phyloP scores from a whole-genome alignment of 805 yeast species.

The Barnettozyma siamensis region DNA sequence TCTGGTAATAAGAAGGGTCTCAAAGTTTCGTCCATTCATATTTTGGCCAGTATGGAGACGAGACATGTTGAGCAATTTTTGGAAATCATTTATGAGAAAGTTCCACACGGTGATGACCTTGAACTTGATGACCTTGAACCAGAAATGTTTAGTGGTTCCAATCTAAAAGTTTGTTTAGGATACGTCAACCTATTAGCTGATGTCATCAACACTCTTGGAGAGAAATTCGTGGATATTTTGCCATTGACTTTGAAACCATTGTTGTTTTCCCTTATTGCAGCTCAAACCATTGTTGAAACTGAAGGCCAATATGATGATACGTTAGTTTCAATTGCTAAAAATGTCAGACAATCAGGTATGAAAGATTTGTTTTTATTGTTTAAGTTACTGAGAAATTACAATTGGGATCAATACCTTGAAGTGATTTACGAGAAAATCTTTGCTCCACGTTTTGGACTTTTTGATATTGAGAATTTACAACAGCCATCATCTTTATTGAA shows the following conservation, averaged over 20 bases:
- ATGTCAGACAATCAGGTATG: constrained; percentile 61
- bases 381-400: constrained; percentile 42
- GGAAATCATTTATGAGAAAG: constrained; percentile 50
- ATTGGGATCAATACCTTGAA: constrained; percentile 52
- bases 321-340: constrained; percentile 37
- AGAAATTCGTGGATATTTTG: constrained; percentile 43
- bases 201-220: constrained; percentile 52
- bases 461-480: constrained; percentile 74
- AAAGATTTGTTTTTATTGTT: constrained; percentile 57
- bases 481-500: constrained; percentile 75
- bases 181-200: constrained; percentile 58
- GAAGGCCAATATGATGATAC: constrained; percentile 15
- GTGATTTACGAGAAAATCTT: constrained; percentile 50
- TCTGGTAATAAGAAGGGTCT: constrained; percentile 70
- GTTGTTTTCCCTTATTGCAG: constrained; percentile 37
- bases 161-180: constrained; percentile 53
- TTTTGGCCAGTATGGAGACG: constrained; percentile 52
- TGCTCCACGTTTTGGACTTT: constrained; percentile 57
- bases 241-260: constrained; percentile 30
- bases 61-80: constrained; percentile 55
- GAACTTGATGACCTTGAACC: constrained; percentile 20
- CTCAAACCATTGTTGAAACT: constrained; percentile 38
- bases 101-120: constrained; percentile 32
- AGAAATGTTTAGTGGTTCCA: constrained; percentile 1
- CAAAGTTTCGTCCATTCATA: constrained; percentile 62